These are phyloP conservation scores for Selaginella moellendorffii DNA, from an alignment of 75 land plant species.

Conservation along the genomic window DNA sequence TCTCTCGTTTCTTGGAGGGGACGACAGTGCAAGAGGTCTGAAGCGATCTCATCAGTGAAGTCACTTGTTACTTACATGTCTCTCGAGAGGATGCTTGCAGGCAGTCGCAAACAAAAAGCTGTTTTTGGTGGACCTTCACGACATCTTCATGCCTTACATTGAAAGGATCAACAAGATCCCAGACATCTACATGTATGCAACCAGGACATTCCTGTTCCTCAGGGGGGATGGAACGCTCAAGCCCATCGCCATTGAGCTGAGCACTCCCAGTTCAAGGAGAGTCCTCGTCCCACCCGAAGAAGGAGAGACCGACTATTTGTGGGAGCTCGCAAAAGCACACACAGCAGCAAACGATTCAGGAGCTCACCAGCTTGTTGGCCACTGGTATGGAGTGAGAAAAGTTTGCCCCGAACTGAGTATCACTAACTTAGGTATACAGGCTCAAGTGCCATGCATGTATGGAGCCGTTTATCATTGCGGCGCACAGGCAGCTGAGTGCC, in stretches of 20 bases:
- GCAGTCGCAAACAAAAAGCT: background rate
- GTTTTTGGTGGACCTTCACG: background rate
- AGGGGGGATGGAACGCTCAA: background rate
- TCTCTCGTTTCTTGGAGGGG: constrained; percentile 25
- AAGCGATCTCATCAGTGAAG: no score
- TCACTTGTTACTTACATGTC: no score
- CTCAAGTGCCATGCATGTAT: constrained; percentile 32
- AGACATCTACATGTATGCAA: background rate
- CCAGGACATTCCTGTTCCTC: background rate
- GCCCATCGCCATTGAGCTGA: background rate
- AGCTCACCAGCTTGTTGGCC: background rate
- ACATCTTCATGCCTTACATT: background rate
- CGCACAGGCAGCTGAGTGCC: constrained; percentile 43
- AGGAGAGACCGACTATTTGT: background rate
- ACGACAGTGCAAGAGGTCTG: constrained; percentile 17
- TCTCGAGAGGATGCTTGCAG: constrained; percentile 3
- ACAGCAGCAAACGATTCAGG: background rate
- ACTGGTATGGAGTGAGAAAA: constrained; percentile 4
- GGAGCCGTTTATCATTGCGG: constrained; percentile 52
- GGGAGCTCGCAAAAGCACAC: constrained; percentile 6
- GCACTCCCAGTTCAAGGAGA: background rate
- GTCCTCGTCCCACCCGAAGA: constrained; percentile 3
- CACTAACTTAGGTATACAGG: constrained; percentile 20
- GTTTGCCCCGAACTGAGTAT: background rate
- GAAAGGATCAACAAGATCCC: background rate